Evolutionary conservation across 345 rosid genomes (phyloP).

Genomic region (Balakata baccata): DNA sequence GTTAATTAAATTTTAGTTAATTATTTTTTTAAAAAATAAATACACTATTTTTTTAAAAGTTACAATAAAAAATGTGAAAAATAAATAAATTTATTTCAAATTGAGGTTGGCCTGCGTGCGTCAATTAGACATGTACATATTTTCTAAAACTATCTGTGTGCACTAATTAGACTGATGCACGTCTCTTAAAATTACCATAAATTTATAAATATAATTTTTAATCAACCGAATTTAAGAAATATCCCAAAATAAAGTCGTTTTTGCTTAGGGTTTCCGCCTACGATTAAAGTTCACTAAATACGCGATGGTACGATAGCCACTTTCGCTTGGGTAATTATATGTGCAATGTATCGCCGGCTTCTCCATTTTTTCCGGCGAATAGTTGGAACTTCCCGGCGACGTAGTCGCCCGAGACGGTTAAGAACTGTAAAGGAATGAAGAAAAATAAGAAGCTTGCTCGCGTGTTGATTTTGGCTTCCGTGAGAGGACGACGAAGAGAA

Average conservation of each 20-base stretch:
- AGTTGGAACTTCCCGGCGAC: not conserved
- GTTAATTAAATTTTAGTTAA: too few relatives aligned
- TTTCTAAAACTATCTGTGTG: too few relatives aligned
- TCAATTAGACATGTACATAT: too few relatives aligned
- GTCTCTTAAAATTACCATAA: too few relatives aligned
- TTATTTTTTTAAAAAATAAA: too few relatives aligned
- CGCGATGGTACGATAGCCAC: constrained; percentile 44
- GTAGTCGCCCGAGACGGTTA: constrained; percentile 1
- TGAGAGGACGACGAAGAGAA: constrained; percentile 9
- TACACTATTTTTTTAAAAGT: too few relatives aligned
- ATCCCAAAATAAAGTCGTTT: constrained; percentile 31
- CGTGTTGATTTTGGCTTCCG: not conserved
- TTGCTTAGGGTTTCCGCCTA: constrained; percentile 30
- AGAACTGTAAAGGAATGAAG: not conserved
- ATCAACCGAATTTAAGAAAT: too few relatives aligned
- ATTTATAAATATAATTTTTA: too few relatives aligned
- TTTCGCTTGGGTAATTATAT: constrained; percentile 14
- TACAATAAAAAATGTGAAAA: too few relatives aligned
- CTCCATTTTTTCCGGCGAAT: constrained; percentile 24
- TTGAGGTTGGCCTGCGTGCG: too few relatives aligned
- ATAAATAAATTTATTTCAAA: too few relatives aligned
- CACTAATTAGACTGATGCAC: too few relatives aligned
- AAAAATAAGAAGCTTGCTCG: not conserved
- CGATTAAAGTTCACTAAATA: constrained; percentile 44
- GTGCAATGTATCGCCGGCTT: constrained; percentile 16